phyloP scores from a whole-genome alignment of 2,329 filamentous ascomycete species.

The Dactylellina sp. region DNA sequence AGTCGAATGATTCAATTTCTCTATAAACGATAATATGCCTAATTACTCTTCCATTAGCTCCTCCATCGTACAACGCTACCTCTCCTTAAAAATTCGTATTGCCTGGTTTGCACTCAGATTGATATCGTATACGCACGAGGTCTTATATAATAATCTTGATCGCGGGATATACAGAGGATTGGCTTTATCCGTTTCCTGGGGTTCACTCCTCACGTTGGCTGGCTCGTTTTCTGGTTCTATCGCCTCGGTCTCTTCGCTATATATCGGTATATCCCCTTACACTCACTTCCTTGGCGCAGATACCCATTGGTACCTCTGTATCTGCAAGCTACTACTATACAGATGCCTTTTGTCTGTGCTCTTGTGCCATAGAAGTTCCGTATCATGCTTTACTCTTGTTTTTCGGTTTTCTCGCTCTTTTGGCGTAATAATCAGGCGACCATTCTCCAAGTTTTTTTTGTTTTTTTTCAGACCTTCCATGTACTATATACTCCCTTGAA shows the following conservation, averaged over 20 bases:
- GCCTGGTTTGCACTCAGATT: background rate
- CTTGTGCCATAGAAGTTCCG: background rate
- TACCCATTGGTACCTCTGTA: no score
- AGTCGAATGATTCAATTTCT: slow-evolving; percentile 59
- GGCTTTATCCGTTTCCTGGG: no score
- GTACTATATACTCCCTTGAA: slow-evolving; percentile 18
- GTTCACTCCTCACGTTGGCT: no score
- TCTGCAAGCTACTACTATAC: no score
- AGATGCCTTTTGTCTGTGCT: background rate
- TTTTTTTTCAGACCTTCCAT: slow-evolving; percentile 1
- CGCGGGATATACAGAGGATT: no score
- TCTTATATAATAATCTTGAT: background rate
- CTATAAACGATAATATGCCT: background rate
- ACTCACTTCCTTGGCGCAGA: no score
- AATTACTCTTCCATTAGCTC: background rate
- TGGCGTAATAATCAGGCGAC: slow-evolving; percentile 13
- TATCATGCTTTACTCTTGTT: slow-evolving; percentile 1
- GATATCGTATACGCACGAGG: background rate
- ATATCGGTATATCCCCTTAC: no score
- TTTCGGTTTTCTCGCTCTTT: background rate
- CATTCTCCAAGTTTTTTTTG: slow-evolving; percentile 2
- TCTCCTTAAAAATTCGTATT: slow-evolving; percentile 1
- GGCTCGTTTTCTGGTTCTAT: no score
- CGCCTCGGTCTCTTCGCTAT: no score
- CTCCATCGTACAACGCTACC: slow-evolving; percentile 15